Base-by-base conservation (phyloP, 176 grass and related monocot species). In the Rhipidocladum racemiflorum region DNA sequence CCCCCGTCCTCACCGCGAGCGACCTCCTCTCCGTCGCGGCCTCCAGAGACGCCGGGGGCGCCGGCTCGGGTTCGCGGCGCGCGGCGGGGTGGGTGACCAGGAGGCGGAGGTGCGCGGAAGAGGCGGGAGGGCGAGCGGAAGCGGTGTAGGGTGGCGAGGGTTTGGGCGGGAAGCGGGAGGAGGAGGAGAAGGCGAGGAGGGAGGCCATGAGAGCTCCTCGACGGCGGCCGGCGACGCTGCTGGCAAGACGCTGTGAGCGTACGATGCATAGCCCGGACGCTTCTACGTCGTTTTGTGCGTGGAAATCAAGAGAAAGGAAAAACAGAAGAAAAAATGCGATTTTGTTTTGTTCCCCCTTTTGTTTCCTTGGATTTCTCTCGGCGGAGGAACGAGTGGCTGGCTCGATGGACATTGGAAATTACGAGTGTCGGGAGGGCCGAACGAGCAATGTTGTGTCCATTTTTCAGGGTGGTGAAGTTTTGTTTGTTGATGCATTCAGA, bases 1-100 rank as follows among this genome's bases (percentile, higher is more conserved):
- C 92, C n/a, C 88, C 92, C 1, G 89, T 89, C 60, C 83, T 68
- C 43, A 94, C 92, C 24, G 89, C 83, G 44, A 94, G 51, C 35
- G 89, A 91, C 80, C 65, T 86, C 76, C 45, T 86, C 62, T 91
- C 83, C 28, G 61, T 39, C 0, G 9, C 75, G 5, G 30, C 61
- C 5, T 68, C 46, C 61, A 16, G 48, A 5, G 68, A 61, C 13
- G 36, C 3, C 32, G 32, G 16, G 14, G 71, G 48, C 50, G 60
- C 16, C 13, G 84, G 84, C 36, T 70, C 79, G 1, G 77, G 65
- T 82, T 79, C 50, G 40, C 57, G 35, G 18, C 24, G 60, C 39
- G 27, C 70, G 65, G 50, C n/a, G 83, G 78, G 70, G 48, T 68
- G 64, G 57, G 80, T 48, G 30, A 84, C 15, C 7, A 68, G 68